Evolutionary conservation across 140 eudicot species (phyloP).

Genomic region (Anethum foeniculum): DNA sequence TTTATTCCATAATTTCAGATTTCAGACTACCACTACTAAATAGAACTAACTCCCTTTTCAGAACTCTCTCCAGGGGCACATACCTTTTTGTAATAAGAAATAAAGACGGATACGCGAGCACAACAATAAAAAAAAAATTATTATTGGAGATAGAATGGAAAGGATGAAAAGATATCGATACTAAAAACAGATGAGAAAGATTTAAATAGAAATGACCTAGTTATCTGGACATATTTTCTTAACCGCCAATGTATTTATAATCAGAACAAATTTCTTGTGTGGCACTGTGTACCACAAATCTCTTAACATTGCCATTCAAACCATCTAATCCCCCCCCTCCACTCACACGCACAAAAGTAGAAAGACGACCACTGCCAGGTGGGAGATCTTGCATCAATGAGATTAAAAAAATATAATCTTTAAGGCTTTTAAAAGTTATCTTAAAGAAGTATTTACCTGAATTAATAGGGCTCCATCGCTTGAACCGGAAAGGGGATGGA

Average conservation of each 20-base stretch:
- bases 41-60: background rate
- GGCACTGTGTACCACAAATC: background rate
- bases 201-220: background rate
- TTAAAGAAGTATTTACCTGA: conserved; percentile 40
- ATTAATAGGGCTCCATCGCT: conserved; percentile 83
- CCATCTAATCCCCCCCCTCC: background rate
- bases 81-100: background rate
- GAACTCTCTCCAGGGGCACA: background rate
- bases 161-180: background rate
- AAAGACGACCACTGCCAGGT: background rate
- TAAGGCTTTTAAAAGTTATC: background rate
- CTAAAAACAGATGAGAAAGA: background rate
- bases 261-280: background rate
- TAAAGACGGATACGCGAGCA: background rate
- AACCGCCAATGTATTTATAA: background rate
- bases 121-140: background rate
- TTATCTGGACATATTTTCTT: background rate
- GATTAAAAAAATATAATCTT: background rate
- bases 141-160: background rate
- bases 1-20: background rate
- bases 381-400: background rate
- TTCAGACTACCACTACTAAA: background rate
- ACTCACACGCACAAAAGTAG: background rate
- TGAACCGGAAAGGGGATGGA: conserved; percentile 67
- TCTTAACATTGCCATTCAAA: background rate